Evolutionary conservation across 306 rosid species (phyloP).

Genomic region (Trichosanthes cucumerina): DNA sequence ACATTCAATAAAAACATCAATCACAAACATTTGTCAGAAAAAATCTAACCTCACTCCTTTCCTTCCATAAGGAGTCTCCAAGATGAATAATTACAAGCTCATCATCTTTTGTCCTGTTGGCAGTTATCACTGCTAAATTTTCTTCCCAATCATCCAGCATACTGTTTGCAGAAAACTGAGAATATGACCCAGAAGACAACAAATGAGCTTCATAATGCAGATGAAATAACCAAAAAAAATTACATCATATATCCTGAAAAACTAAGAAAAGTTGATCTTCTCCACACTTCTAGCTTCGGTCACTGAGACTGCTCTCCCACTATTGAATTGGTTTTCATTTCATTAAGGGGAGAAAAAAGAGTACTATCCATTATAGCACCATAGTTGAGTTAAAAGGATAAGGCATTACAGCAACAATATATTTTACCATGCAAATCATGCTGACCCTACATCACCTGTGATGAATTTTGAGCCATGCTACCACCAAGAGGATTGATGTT

Average conservation of each 20-base stretch:
- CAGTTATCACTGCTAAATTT: slow-evolving; percentile 82
- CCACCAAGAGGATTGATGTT: slow-evolving; percentile 25
- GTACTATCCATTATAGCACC: background rate
- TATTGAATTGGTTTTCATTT: background rate
- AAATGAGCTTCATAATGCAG: slow-evolving; percentile 14
- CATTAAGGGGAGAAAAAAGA: background rate
- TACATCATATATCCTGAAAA: background rate
- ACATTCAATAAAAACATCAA: background rate
- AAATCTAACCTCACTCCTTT: slow-evolving; percentile 64
- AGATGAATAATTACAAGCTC: slow-evolving; percentile 83
- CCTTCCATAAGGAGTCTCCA: slow-evolving; percentile 93
- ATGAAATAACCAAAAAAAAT: slow-evolving; percentile 3
- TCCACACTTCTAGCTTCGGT: background rate
- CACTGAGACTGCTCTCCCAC: background rate
- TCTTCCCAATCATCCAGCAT: slow-evolving; percentile 94
- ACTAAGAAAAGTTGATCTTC: background rate
- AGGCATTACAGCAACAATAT: background rate
- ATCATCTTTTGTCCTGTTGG: slow-evolving; percentile 90
- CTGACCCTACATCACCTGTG: slow-evolving; percentile 46
- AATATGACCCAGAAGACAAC: slow-evolving; percentile 13
- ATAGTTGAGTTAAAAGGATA: background rate
- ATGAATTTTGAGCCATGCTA: slow-evolving; percentile 34
- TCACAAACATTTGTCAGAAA: slow-evolving; percentile 3
- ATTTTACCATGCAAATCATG: background rate
- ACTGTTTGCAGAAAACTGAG: slow-evolving; percentile 46